phyloP scores from a whole-genome alignment of 257 asterid genomes.

The Mitragyna speciosa region DNA sequence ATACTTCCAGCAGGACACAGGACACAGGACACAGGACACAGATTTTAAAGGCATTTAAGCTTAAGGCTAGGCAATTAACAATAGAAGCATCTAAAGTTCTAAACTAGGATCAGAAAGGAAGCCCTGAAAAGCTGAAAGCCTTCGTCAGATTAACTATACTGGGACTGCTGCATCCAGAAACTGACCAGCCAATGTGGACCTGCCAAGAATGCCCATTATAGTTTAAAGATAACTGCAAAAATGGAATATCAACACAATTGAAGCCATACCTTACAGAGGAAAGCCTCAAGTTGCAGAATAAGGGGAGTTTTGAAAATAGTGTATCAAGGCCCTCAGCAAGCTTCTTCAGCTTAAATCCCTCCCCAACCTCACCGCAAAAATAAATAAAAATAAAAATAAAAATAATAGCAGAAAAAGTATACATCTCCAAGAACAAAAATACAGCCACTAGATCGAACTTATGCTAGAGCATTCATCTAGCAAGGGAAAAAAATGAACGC shows the following conservation, averaged over 20 bases:
- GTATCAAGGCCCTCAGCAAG: neutral
- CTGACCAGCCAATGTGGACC: neutral
- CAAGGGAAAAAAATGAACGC: neutral
- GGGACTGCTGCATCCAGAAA: neutral
- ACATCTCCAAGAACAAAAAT: neutral
- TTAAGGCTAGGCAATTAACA: neutral
- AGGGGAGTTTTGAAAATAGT: neutral
- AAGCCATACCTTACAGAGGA: neutral
- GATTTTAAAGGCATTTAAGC: neutral
- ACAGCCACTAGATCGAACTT: neutral
- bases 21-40: too few species aligned
- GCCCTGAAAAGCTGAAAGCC: neutral
- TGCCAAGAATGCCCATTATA: neutral
- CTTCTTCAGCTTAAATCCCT: neutral
- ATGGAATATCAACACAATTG: neutral
- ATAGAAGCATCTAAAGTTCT: neutral
- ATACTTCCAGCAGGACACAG: neutral
- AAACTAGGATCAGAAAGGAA: neutral
- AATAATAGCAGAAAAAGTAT: neutral
- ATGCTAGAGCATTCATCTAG: neutral
- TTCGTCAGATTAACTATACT: neutral
- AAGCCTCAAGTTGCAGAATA: neutral
- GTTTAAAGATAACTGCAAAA: neutral
- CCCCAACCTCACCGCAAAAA: neutral
- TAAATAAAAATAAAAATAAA: too few species aligned